Base-by-base conservation (phyloP, 371 early-diverging fungal genomes). In the Batkoa obscura region DNA sequence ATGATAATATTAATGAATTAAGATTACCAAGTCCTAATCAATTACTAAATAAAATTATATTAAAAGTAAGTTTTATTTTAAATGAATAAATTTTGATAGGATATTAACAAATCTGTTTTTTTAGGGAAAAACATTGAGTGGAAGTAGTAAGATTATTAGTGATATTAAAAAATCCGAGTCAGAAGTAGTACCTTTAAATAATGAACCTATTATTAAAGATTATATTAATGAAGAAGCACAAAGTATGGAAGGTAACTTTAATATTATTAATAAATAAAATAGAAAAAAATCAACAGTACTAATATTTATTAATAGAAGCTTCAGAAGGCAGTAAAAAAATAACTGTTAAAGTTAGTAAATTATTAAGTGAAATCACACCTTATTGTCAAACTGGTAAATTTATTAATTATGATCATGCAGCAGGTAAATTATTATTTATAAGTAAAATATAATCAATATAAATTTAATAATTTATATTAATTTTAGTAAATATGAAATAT, bases 381-480 rank as follows among this genome's bases (percentile, higher is more conserved):
- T 84, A 84, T 56, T 83, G 81, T 63, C 77, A 80, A 55, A 75
- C 81, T 1, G 67, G 68, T 2, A 71, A 72, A 36, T 82, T 82
- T 45, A 71, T 70, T 17, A 74, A 72, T n/a, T 66, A 79, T 23
- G 60, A 63, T 0, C 52, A 52, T n/a, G 23, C 45, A 15, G 6
- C 13, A 45, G 50, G 58, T 58, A 58, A 23, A 9, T 55, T 55
- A 31, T 43, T 13, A 23, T 9, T 9, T 41, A 39, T 41, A 41
- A 36, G 31, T 8, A 3, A 2, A 17, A 31, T 31, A 34, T 33
- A 10, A 51, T 23, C 23, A 23, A 23, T 23, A 23, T 23, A 23
- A 23, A 23, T 23, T 23, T 23, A 23, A 23, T 23, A 23, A 23
- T 23, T 23, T 23, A 23, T 23, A 34, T 31, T 12, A 10, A 41